Percentiles rank a stretch among this genome's conserved stretches.
Conservation (phyloP, 768 basidiomycete species). For the Rubroboletus pulcherrimus region DNA sequence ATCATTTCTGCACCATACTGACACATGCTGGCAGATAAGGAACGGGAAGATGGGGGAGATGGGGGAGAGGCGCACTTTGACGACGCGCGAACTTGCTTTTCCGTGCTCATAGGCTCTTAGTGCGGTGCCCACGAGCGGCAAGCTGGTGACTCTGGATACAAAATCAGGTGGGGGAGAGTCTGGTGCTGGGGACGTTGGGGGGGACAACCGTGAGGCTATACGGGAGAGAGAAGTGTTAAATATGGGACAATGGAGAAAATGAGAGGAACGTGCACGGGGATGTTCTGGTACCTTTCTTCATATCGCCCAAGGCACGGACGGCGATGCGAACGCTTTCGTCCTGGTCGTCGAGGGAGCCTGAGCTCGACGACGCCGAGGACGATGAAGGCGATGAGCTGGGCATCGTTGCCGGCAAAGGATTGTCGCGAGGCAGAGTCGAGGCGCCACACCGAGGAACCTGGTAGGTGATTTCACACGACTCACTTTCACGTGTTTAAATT, state of each 20-base stretch:
- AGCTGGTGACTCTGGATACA: conserved; percentile 56
- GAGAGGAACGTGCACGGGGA: conserved; percentile 14
- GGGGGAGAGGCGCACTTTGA: conserved; percentile 56
- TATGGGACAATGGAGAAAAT: not conserved
- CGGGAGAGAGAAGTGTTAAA: not conserved
- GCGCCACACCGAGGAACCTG: too few relatives aligned
- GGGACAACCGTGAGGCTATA: conserved; percentile 11
- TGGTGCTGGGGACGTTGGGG: conserved; percentile 6
- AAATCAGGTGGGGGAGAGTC: conserved; percentile 29
- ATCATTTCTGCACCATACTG: conserved; percentile 88
- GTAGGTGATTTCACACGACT: not conserved
- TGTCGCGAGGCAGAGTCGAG: not conserved
- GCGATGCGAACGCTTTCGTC: conserved; percentile 81
- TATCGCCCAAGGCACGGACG: conserved; percentile 70
- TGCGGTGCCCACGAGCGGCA: conserved; percentile 73
- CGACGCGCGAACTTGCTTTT: conserved; percentile 79
- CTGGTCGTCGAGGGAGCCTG: conserved; percentile 41
- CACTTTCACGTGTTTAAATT: conserved; percentile 26
- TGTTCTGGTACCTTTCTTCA: conserved; percentile 50
- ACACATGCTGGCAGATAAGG: conserved; percentile 10
- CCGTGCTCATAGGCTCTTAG: conserved; percentile 75
- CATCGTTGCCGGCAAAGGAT: conserved; percentile 12
- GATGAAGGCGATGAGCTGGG: conserved; percentile 9
- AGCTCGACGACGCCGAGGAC: conserved; percentile 6
- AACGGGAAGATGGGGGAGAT: not conserved